Conservation (phyloP, 163 green algal genomes). For the Chloroidium sp. region DNA sequence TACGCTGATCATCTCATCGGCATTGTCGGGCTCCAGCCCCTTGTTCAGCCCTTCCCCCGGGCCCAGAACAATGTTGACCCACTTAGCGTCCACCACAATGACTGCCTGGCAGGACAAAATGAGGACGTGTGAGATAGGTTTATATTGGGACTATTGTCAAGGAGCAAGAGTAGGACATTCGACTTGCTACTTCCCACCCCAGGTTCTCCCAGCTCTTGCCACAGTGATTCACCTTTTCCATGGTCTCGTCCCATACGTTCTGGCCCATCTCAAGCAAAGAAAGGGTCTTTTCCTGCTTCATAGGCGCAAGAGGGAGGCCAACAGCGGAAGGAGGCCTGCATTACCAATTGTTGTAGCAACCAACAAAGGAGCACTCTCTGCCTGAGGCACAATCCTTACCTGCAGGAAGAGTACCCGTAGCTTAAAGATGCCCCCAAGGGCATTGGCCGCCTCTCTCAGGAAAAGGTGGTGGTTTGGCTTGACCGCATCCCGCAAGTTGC, state of each 20-base stretch:
- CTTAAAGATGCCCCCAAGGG: constrained; percentile 3
- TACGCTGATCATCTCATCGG: constrained; percentile 3
- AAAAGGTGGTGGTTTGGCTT: constrained; percentile 5
- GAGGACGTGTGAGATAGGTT: no score
- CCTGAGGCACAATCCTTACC: not conserved
- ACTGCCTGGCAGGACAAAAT: not conserved
- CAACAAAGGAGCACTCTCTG: no score
- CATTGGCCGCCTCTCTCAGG: not conserved
- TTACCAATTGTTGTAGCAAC: no score
- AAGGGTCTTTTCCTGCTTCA: not conserved
- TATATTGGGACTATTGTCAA: not conserved
- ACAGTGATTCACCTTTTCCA: no score
- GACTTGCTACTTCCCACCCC: no score
- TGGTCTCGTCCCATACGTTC: not conserved
- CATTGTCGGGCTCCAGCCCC: constrained; percentile 10
- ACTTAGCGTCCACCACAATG: constrained; percentile 10
- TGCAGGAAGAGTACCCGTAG: not conserved
- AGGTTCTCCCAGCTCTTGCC: no score
- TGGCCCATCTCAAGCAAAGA: not conserved
- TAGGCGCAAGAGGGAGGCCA: no score
- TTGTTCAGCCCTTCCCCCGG: constrained; percentile 7
- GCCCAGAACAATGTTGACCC: not conserved
- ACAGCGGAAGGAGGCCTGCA: no score
- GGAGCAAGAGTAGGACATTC: not conserved
- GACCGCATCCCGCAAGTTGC: not conserved